Evolutionary conservation across 257 asterid genomes (phyloP).

Genomic region (Buddleja alternifolia): DNA sequence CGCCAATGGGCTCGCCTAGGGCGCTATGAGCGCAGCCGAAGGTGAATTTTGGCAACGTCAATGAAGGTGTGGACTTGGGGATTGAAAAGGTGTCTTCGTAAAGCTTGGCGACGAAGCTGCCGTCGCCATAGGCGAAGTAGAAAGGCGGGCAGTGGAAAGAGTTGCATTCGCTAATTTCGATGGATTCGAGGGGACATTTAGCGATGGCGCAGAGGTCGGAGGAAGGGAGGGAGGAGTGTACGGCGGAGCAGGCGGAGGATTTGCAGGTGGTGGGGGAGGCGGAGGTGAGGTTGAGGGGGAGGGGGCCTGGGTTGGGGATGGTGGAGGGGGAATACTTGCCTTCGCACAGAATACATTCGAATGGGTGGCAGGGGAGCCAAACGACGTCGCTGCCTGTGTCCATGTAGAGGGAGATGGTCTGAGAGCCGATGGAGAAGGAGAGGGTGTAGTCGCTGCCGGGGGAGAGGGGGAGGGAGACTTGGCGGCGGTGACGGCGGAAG

Average conservation of each 20-base stretch:
- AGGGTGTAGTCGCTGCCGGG: conserved; percentile 89
- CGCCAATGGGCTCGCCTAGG: conserved; percentile 91
- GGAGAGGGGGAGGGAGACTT: conserved; percentile 78
- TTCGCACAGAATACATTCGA: conserved; percentile 87
- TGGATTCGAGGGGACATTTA: conserved; percentile 71
- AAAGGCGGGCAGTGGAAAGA: conserved; percentile 68
- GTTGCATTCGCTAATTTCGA: conserved; percentile 68
- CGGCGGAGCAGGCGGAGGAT: conserved; percentile 78
- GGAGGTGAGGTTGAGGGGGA: conserved; percentile 75
- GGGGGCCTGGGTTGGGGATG: conserved; percentile 62
- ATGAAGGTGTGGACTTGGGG: conserved; percentile 50
- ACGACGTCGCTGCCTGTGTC: conserved; percentile 97
- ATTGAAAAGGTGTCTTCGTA: conserved; percentile 54
- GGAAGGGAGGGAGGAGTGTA: conserved; percentile 59
- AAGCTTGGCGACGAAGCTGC: conserved; percentile 73
- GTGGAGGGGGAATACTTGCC: conserved; percentile 65
- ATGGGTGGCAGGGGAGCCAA: conserved; percentile 96
- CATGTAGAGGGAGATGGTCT: conserved; percentile 79
- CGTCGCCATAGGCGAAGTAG: conserved; percentile 95
- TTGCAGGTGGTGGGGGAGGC: conserved; percentile 56
- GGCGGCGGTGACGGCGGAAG: conserved; percentile 65
- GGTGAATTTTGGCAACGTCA: conserved; percentile 59
- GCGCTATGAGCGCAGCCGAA: conserved; percentile 87
- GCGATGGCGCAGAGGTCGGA: conserved; percentile 90
- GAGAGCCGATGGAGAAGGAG: conserved; percentile 70